phyloP scores from a whole-genome alignment of 2,329 filamentous ascomycete genomes.

The Scopulariopsis brevicaulis region DNA sequence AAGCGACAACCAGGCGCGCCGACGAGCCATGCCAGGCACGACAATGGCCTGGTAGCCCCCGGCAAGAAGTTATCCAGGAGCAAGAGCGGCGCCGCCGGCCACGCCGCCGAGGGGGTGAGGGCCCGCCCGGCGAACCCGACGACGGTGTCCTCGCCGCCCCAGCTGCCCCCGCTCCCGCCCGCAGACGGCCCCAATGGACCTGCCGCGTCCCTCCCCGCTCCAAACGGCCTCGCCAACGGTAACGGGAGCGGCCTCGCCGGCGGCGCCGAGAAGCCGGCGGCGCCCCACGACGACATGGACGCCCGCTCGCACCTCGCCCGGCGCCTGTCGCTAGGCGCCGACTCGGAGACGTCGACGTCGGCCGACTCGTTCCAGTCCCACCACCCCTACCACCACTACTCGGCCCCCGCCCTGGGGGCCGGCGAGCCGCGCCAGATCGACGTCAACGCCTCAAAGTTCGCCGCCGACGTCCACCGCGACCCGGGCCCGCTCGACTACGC shows the following conservation, averaged over 20 bases:
- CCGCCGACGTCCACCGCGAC: conserved; percentile 55
- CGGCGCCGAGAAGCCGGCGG: not conserved
- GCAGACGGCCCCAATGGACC: conserved; percentile 4
- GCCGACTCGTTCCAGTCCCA: conserved; percentile 36
- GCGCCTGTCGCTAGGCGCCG: conserved; percentile 33
- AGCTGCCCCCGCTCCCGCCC: conserved; percentile 9
- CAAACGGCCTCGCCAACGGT: conserved; percentile 13
- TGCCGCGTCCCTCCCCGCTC: conserved; percentile 13
- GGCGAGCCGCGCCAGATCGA: conserved; percentile 50
- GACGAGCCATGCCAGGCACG: conserved; percentile 47
- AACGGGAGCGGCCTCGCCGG: not conserved
- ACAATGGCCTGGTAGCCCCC: conserved; percentile 66
- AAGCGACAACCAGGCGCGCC: conserved; percentile 51
- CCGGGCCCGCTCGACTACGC: conserved; percentile 65
- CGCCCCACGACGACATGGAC: conserved; percentile 8
- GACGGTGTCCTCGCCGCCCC: conserved; percentile 8
- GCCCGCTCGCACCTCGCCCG: conserved; percentile 6
- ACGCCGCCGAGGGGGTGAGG: conserved; percentile 11
- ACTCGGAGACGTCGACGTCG: conserved; percentile 39
- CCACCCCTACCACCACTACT: conserved; percentile 23
- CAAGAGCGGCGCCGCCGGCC: conserved; percentile 28
- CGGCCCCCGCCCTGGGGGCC: conserved; percentile 20
- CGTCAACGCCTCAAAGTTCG: conserved; percentile 57
- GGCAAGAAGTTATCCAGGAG: conserved; percentile 24
- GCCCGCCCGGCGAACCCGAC: conserved; percentile 9